These are phyloP conservation scores for Globisporangium megalacanthum DNA, from an alignment of 352 stramenopile species.

Conservation along the genomic window DNA sequence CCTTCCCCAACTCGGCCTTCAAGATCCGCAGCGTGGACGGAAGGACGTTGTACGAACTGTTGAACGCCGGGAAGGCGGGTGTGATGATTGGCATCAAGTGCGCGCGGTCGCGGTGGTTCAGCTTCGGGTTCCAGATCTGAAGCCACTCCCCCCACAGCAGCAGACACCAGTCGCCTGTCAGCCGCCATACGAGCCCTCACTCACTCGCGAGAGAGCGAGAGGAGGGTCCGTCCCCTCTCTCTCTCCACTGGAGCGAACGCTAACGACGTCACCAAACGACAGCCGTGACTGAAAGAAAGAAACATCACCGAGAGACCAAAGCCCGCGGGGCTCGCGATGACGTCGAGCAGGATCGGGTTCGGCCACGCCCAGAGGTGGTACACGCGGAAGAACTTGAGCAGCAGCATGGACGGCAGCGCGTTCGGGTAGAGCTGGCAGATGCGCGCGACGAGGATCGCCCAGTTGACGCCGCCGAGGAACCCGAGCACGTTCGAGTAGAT, in stretches of 20 bases:
- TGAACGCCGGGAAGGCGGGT: conserved; percentile 96
- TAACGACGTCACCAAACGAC: too few species aligned
- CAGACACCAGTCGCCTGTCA: too few species aligned
- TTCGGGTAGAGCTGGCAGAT: conserved; percentile 92
- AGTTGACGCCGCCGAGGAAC: conserved; percentile 98
- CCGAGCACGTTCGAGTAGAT: conserved; percentile 99
- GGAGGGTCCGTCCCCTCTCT: background rate
- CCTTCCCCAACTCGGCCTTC: conserved; percentile 83
- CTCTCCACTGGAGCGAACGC: too few species aligned
- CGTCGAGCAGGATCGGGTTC: conserved; percentile 89
- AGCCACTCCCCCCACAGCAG: background rate
- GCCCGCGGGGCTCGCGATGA: conserved; percentile 37
- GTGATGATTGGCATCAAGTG: conserved; percentile 99
- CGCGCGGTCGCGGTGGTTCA: conserved; percentile 74
- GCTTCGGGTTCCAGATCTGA: conserved; percentile 88
- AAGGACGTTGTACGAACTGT: conserved; percentile 98
- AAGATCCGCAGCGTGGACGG: conserved; percentile 89
- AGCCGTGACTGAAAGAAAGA: background rate
- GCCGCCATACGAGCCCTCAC: too few species aligned
- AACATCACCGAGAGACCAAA: conserved; percentile 59
- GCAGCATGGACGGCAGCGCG: conserved; percentile 73
- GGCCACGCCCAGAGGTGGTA: conserved; percentile 96
- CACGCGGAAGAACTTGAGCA: conserved; percentile 95
- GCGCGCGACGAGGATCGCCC: conserved; percentile 95
- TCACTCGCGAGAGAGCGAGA: background rate